phyloP scores from a whole-genome alignment of 345 rosid genomes.

The Linum lewisii region DNA sequence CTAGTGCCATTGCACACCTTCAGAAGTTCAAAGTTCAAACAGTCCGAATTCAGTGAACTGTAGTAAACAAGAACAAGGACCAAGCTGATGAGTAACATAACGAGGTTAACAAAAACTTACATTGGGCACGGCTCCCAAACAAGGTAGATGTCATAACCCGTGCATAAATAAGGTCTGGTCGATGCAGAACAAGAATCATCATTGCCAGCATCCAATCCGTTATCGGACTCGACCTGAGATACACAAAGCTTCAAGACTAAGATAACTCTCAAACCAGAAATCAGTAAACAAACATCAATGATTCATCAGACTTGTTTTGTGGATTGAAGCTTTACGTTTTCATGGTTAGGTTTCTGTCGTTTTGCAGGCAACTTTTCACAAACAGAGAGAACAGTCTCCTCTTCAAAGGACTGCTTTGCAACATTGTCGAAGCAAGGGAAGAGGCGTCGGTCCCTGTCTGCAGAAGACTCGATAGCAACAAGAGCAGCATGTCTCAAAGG shows the following conservation, averaged over 20 bases:
- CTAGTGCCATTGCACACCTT: slow-evolving; percentile 95
- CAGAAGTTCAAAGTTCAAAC: slow-evolving; percentile 13
- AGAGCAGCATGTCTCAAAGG: slow-evolving; percentile 74
- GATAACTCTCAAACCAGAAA: background rate
- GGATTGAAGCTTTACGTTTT: slow-evolving; percentile 24
- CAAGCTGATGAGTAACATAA: background rate
- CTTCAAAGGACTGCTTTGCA: slow-evolving; percentile 18
- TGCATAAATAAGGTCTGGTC: slow-evolving; percentile 67
- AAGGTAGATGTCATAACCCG: slow-evolving; percentile 76
- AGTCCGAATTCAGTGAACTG: background rate
- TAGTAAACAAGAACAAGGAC: background rate
- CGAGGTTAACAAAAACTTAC: slow-evolving; percentile 35
- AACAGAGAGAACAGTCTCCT: slow-evolving; percentile 22
- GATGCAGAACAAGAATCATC: slow-evolving; percentile 14
- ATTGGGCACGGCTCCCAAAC: slow-evolving; percentile 81
- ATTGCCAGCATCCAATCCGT: slow-evolving; percentile 19
- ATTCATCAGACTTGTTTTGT: background rate
- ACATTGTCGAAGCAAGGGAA: slow-evolving; percentile 30
- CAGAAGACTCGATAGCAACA: slow-evolving; percentile 77
- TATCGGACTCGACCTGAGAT: slow-evolving; percentile 30
- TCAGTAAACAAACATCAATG: background rate
- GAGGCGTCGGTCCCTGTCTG: slow-evolving; percentile 59
- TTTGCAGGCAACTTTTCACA: slow-evolving; percentile 35
- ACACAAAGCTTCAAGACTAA: too few relatives aligned
- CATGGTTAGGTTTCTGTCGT: slow-evolving; percentile 42